A percentile compares a stretch with the other conserved stretches of the same genome.
These are phyloP conservation scores for Edaphochlamys debaryana DNA, from an alignment of 139 green algal species.

Conservation along the genomic window DNA sequence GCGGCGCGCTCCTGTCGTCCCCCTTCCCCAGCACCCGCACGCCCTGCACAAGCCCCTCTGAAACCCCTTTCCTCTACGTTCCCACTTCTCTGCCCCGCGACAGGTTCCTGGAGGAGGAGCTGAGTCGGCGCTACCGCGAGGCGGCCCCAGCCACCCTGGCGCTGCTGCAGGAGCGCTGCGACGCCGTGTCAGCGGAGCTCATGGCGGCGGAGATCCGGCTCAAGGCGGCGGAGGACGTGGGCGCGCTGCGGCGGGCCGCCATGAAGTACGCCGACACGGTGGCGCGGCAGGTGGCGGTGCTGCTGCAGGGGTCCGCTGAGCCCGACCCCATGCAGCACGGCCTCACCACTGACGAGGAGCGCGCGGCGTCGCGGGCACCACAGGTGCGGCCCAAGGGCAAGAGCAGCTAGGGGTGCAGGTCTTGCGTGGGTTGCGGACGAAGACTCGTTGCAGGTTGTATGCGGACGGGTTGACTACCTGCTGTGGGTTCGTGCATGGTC, in stretches of 20 bases:
- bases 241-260: constrained; percentile 24
- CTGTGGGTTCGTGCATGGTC: too few species aligned
- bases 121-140: constrained; percentile 84
- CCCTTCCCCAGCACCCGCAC: too few species aligned
- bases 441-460: too few species aligned
- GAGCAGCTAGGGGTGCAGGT: too few species aligned
- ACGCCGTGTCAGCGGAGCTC: constrained; percentile 72
- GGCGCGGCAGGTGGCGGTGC: constrained; percentile 53
- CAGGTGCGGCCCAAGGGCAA: constrained; percentile 2
- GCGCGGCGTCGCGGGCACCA: constrained; percentile 41
- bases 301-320: constrained; percentile 78
- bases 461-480: too few species aligned
- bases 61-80: too few species aligned
- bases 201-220: constrained; percentile 72
- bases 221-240: constrained; percentile 77
- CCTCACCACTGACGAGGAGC: constrained; percentile 85
- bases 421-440: too few species aligned
- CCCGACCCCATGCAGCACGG: constrained; percentile 83
- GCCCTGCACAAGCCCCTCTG: too few species aligned
- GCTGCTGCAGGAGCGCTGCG: constrained; percentile 88
- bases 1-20: too few species aligned
- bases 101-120: constrained; percentile 89
- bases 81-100: too few species aligned
- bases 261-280: constrained; percentile 54
- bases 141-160: constrained; percentile 86